Percentiles rank a stretch among this genome's conserved stretches.
phyloP scores from a whole-genome alignment of 2,329 filamentous ascomycete species.

The Fusarium pseudograminearum region DNA sequence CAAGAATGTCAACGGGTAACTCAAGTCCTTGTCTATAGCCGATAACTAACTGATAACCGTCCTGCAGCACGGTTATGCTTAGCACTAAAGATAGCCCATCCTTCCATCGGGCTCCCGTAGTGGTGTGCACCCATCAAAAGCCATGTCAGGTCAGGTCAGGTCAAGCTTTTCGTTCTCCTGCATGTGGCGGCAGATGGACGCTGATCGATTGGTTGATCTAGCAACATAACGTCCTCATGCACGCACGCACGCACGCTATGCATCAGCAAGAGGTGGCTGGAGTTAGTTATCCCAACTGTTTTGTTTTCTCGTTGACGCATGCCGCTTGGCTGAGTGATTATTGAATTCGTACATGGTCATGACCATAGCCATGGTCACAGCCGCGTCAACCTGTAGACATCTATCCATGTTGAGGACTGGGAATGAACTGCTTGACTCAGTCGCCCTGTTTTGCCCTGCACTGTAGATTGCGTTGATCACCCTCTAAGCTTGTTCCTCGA shows the following conservation, averaged over 20 bases:
- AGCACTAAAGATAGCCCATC: conserved; percentile 3
- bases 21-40: conserved; percentile 3
- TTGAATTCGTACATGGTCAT: conserved; percentile 6
- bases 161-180: conserved; percentile 28
- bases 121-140: conserved; percentile 30
- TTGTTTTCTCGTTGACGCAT: conserved; percentile 12
- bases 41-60: background rate
- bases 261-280: conserved; percentile 21
- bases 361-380: background rate
- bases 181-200: conserved; percentile 19
- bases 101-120: background rate
- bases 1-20: background rate
- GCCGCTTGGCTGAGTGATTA: conserved; percentile 11
- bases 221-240: conserved; percentile 3
- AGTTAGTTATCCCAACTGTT: background rate
- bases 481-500: background rate
- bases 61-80: conserved; percentile 8
- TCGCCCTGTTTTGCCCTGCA: conserved; percentile 3
- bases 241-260: background rate
- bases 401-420: background rate
- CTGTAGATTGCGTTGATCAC: conserved; percentile 31
- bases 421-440: background rate
- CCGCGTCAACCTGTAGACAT: conserved; percentile 15
- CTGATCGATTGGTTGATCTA: conserved; percentile 28
- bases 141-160: conserved; percentile 6